Conservation (phyloP, 2,329 filamentous ascomycete species). For the Pseudohalonectria lignicola region DNA sequence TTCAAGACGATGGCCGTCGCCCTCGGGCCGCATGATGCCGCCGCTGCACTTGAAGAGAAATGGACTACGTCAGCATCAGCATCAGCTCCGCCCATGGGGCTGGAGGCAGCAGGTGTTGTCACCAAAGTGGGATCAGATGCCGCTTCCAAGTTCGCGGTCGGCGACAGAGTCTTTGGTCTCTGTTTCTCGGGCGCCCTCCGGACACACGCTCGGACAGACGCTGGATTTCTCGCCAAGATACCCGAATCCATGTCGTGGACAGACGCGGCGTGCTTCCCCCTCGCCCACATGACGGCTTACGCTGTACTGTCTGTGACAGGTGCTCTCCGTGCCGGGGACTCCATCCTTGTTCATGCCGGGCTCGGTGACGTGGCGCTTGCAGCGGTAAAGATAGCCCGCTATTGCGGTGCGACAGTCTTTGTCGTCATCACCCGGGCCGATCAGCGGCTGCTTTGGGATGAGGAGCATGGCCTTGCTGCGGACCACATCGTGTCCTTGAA, state of each 20-base stretch:
- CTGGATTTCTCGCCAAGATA: neutral
- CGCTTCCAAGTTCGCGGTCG: neutral
- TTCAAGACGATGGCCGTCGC: neutral
- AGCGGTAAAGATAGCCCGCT: neutral
- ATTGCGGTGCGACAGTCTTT: constrained; percentile 1
- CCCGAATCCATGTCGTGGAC: neutral
- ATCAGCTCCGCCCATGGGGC: too few species aligned
- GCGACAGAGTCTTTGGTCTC: neutral
- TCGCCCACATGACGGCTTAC: neutral
- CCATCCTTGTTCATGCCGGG: neutral
- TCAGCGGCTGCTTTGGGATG: neutral
- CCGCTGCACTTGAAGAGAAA: too few species aligned
- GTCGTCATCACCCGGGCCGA: neutral
- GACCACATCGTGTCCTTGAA: neutral
- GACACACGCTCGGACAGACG: neutral
- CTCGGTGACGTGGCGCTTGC: neutral
- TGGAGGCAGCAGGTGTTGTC: neutral
- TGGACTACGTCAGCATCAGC: too few species aligned
- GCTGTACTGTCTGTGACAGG: neutral
- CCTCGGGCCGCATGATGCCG: neutral
- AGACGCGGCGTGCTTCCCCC: neutral
- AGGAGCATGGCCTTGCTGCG: neutral
- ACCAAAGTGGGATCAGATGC: neutral
- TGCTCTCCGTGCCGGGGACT: neutral
- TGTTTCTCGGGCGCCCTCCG: neutral